Evolutionary conservation across 768 basidiomycete genomes (phyloP).

Genomic region (Gymnopilus junonius): DNA sequence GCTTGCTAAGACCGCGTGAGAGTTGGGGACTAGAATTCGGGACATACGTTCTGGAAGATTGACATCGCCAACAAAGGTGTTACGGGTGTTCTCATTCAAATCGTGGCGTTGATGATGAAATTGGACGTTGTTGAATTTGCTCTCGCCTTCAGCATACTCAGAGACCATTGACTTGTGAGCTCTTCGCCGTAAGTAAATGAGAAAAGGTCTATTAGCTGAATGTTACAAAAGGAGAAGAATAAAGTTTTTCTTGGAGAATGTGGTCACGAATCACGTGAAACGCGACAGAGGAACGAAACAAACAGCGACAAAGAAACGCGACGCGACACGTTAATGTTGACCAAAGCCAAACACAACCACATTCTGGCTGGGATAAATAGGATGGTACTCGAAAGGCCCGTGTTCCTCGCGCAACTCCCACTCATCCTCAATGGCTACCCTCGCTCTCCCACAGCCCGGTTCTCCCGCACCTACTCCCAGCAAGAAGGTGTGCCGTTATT

Average conservation of each 20-base stretch:
- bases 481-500: slow-evolving; percentile 46
- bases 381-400: slow-evolving; percentile 14
- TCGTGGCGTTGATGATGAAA: slow-evolving; percentile 5
- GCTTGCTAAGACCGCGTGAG: background rate
- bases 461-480: slow-evolving; percentile 49
- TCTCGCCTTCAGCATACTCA: slow-evolving; percentile 10
- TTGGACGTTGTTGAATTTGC: slow-evolving; percentile 5
- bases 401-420: slow-evolving; percentile 15
- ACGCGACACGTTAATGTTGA: slow-evolving; percentile 29
- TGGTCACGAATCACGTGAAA: background rate
- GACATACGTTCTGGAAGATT: slow-evolving; percentile 61
- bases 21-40: background rate
- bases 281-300: background rate
- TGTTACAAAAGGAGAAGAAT: background rate
- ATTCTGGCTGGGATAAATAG: slow-evolving; percentile 30
- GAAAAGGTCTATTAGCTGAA: background rate
- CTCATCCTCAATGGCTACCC: slow-evolving; percentile 33
- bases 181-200: background rate
- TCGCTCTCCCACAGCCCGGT: slow-evolving; percentile 27
- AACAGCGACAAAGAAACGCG: slow-evolving; percentile 28
- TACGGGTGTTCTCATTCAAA: slow-evolving; percentile 24
- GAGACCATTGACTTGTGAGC: slow-evolving; percentile 19
- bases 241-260: no score
- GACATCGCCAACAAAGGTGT: slow-evolving; percentile 70
- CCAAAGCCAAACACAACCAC: slow-evolving; percentile 40